Conservation (phyloP, 495 filamentous ascomycete genomes). For the Immersiella caudata region DNA sequence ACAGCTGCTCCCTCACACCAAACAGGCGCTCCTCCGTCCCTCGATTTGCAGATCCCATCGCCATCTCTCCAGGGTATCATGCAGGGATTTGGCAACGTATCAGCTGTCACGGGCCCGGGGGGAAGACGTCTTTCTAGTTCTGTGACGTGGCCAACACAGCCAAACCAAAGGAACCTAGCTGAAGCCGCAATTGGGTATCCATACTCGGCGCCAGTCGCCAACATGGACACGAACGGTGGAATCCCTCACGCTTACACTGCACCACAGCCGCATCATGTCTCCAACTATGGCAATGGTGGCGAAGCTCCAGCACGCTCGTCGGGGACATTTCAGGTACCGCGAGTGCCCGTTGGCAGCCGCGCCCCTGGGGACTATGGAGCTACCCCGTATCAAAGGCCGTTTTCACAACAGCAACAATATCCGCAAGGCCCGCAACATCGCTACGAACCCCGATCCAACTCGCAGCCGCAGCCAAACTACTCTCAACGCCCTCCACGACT, state of each 20-base stretch:
- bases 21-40: slow-evolving; percentile 22
- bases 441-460: slow-evolving; percentile 17
- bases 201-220: slow-evolving; percentile 44
- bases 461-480: slow-evolving; percentile 31
- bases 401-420: slow-evolving; percentile 34
- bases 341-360: slow-evolving; percentile 35
- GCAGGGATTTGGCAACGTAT: slow-evolving; percentile 18
- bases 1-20: slow-evolving; percentile 18
- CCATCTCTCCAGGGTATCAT: slow-evolving; percentile 26
- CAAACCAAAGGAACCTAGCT: slow-evolving; percentile 22
- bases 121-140: slow-evolving; percentile 42
- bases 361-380: slow-evolving; percentile 19
- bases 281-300: slow-evolving; percentile 26
- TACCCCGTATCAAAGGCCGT: slow-evolving; percentile 30
- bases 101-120: slow-evolving; percentile 22
- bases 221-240: slow-evolving; percentile 32
- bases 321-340: slow-evolving; percentile 38
- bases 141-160: slow-evolving; percentile 50
- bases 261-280: slow-evolving; percentile 36
- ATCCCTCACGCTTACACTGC: slow-evolving; percentile 36
- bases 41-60: slow-evolving; percentile 34
- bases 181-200: slow-evolving; percentile 41
- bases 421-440: slow-evolving; percentile 27
- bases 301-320: slow-evolving; percentile 35
- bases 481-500: slow-evolving; percentile 22